phyloP scores from a whole-genome alignment of 371 early-diverging fungal species.

The Amoeboaphelidium occidentale region DNA sequence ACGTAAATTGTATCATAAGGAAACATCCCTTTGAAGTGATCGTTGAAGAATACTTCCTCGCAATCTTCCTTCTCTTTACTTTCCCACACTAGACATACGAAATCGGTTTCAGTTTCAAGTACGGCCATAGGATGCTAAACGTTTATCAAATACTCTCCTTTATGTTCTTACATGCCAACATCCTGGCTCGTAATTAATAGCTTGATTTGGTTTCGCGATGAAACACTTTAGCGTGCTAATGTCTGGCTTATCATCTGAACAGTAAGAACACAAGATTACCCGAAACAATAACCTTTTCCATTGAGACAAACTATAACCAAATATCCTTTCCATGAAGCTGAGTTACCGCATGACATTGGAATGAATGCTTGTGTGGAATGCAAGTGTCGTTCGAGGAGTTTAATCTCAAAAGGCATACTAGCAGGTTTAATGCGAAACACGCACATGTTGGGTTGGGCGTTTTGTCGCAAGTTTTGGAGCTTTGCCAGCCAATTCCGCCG shows the following conservation, averaged over 20 bases:
- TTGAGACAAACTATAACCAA: constrained; percentile 53
- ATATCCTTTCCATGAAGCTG: constrained; percentile 15
- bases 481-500: too few species aligned
- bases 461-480: too few species aligned
- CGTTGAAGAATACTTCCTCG: too few species aligned
- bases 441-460: constrained; percentile 31
- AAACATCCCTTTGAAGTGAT: too few species aligned
- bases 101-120: too few species aligned
- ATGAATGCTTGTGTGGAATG: constrained; percentile 66
- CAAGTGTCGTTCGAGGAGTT: constrained; percentile 57
- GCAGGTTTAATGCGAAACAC: constrained; percentile 34
- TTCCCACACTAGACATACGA: constrained; percentile 40
- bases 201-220: constrained; percentile 40
- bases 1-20: too few species aligned
- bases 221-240: constrained; percentile 43
- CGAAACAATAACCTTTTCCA: too few species aligned
- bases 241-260: constrained; percentile 32
- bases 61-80: constrained; percentile 16
- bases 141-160: too few species aligned
- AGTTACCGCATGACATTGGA: constrained; percentile 37
- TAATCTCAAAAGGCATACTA: constrained; percentile 23
- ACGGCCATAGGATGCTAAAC: too few species aligned
- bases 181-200: constrained; percentile 49
- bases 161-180: constrained; percentile 56
- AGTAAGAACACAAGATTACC: too few species aligned